Evolutionary conservation across 148 eudicot genomes (phyloP).

Genomic region (Cornus suecica): DNA sequence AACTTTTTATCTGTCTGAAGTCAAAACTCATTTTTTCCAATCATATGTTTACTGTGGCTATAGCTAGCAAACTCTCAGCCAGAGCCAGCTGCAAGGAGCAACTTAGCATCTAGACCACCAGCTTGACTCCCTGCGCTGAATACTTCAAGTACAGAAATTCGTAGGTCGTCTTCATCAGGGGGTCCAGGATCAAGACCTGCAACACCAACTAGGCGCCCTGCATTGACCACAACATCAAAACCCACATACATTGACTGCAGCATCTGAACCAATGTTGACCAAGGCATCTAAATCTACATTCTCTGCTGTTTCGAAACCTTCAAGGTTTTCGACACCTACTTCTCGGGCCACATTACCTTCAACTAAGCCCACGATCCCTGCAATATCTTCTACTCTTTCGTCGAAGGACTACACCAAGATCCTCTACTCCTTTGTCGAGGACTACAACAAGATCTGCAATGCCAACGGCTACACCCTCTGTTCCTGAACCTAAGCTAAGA

Average conservation of each 20-base stretch:
- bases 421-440: slow-evolving; percentile 80
- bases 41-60: slow-evolving; percentile 19
- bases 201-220: slow-evolving; percentile 83
- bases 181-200: slow-evolving; percentile 84
- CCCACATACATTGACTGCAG: slow-evolving; percentile 16
- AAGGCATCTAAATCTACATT: slow-evolving; percentile 28
- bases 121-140: slow-evolving; percentile 51
- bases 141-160: slow-evolving; percentile 53
- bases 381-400: slow-evolving; percentile 83
- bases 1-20: neutral
- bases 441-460: slow-evolving; percentile 73
- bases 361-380: slow-evolving; percentile 47
- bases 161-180: slow-evolving; percentile 79
- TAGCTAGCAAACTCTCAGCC: slow-evolving; percentile 71
- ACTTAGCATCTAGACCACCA: slow-evolving; percentile 54
- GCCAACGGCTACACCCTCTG: slow-evolving; percentile 62
- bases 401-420: slow-evolving; percentile 63
- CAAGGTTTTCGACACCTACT: slow-evolving; percentile 85
- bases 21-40: slow-evolving; percentile 7
- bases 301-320: slow-evolving; percentile 50
- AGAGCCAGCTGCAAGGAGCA: slow-evolving; percentile 58
- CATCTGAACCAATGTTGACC: slow-evolving; percentile 25
- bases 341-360: slow-evolving; percentile 57
- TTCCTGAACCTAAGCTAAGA: slow-evolving; percentile 55
- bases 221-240: slow-evolving; percentile 40